Evolutionary conservation across 768 basidiomycete genomes (phyloP), one percentile per base, ranked within the genome.

Genomic region (Lentinula sp.): DNA sequence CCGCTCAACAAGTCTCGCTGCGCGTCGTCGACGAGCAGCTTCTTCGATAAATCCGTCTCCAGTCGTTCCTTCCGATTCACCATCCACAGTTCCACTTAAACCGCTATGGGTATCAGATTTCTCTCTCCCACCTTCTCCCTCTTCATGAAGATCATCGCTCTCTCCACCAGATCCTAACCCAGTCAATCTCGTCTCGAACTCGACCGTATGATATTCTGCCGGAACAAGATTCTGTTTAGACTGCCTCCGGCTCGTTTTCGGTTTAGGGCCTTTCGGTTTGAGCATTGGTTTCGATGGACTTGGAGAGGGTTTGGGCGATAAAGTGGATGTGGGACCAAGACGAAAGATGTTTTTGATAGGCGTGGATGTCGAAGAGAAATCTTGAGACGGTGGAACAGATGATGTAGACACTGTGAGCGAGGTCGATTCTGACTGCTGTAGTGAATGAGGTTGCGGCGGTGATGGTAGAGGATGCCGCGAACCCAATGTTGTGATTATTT

Each of bases 181-280:
- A 45, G 89, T 85, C 68, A 91, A 75, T 62, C 91, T 80, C 35
- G 90, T 91, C 75, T 91, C 86, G 74, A 94, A 94, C 58, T 93
- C 91, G 53, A 93, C 83, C 39, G 81, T 83, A 57, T 89, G 86
- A 70, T 89, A 89, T 71, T 91, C 87, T n/a, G 89, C 82, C 35
- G 90, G 89, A 10, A 51, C 49, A 28, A 48, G 57, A 13, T 77
- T 70, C 67, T 56, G 55, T n/a, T 21, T 40, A 5, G 55, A 56
- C 85, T 75, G 45, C 78, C 79, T 42, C 21, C 21, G n/a, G 18
- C 45, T 46, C 18, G 45, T 46, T 82, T 80, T 65, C 80, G 74
- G 59, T 56, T 56, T 56, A 5, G 40, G 55, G 10, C 55, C 55
- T 43, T 56, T 56, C 3, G 55, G 55, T 43, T 56, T 56, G 6